phyloP scores from a whole-genome alignment of 2,329 filamentous ascomycete genomes.

The Clarireedia hainanense region DNA sequence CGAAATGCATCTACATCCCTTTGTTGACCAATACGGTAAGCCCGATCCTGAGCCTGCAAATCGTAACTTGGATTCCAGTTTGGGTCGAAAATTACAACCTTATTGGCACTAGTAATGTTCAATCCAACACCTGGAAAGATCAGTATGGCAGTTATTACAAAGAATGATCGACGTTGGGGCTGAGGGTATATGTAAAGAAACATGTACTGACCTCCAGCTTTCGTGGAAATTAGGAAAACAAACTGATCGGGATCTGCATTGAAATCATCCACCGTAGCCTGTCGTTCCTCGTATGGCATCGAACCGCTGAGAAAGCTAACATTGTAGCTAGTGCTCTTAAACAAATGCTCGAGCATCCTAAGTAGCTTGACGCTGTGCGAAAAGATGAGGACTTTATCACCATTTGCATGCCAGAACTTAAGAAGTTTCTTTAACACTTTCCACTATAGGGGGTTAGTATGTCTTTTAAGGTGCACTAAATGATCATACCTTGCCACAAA shows the following conservation, averaged over 20 bases:
- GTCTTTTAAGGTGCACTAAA: neutral
- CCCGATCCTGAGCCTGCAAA: conserved; percentile 90
- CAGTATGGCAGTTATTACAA: neutral
- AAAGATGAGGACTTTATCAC: conserved; percentile 93
- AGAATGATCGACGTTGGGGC: neutral
- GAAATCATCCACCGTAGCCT: conserved; percentile 79
- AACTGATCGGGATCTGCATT: conserved; percentile 83
- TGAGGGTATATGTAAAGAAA: neutral
- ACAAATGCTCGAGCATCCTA: conserved; percentile 75
- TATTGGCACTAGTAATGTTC: conserved; percentile 96
- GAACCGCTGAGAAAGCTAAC: conserved; percentile 86
- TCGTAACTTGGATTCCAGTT: conserved; percentile 98
- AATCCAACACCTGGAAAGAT: conserved; percentile 60
- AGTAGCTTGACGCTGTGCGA: conserved; percentile 84
- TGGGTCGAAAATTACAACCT: conserved; percentile 93
- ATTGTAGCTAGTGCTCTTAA: conserved; percentile 82
- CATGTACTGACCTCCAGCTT: conserved; percentile 55
- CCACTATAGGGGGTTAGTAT: conserved; percentile 46
- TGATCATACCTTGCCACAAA: conserved; percentile 65
- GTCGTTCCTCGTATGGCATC: conserved; percentile 75
- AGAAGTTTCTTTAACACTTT: conserved; percentile 80
- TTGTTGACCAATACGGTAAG: conserved; percentile 89
- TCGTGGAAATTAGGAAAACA: conserved; percentile 91
- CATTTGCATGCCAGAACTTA: conserved; percentile 80
- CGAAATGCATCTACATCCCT: conserved; percentile 94